A percentile compares a stretch with the other conserved stretches of the same genome.
These are phyloP conservation scores for Kazachstania kunashirensis DNA, from an alignment of 805 yeast species.

Conservation along the genomic window DNA sequence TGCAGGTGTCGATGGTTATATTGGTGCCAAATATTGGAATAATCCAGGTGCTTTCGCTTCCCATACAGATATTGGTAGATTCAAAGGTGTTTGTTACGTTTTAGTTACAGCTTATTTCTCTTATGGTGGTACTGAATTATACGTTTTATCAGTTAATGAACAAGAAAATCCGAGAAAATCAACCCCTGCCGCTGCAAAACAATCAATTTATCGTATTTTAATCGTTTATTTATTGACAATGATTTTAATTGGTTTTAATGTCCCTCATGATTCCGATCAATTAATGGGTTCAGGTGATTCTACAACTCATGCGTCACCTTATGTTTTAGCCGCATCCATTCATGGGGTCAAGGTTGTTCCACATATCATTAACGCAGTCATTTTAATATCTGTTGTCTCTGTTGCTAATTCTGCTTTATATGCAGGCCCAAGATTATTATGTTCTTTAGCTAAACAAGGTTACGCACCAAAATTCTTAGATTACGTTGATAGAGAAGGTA, in stretches of 20 bases:
- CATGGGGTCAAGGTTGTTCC: conserved; percentile 60
- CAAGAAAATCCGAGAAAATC: conserved; percentile 49
- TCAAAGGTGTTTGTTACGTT: conserved; percentile 58
- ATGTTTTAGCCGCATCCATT: conserved; percentile 57
- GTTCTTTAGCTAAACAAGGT: conserved; percentile 64
- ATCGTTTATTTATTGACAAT: conserved; percentile 48
- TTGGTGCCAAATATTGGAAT: conserved; percentile 54
- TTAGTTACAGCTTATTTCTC: conserved; percentile 57
- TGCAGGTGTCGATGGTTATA: conserved; percentile 41
- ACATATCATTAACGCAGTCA: conserved; percentile 64
- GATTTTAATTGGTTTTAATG: conserved; percentile 46
- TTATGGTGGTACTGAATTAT: conserved; percentile 58
- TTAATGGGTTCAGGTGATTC: conserved; percentile 42
- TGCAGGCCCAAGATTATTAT: conserved; percentile 62
- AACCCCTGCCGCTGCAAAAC: conserved; percentile 55
- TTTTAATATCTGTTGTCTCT: conserved; percentile 60
- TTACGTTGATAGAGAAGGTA: conserved; percentile 47
- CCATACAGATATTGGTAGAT: conserved; percentile 29
- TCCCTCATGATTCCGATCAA: conserved; percentile 45
- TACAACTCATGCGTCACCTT: conserved; percentile 58
- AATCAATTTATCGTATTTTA: conserved; percentile 54
- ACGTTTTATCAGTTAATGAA: conserved; percentile 61
- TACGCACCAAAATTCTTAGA: conserved; percentile 49
- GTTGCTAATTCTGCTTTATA: conserved; percentile 71
- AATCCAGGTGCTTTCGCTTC: conserved; percentile 42